phyloP scores from a whole-genome alignment of 176 grass and related monocot species.

The Oryza punctata region DNA sequence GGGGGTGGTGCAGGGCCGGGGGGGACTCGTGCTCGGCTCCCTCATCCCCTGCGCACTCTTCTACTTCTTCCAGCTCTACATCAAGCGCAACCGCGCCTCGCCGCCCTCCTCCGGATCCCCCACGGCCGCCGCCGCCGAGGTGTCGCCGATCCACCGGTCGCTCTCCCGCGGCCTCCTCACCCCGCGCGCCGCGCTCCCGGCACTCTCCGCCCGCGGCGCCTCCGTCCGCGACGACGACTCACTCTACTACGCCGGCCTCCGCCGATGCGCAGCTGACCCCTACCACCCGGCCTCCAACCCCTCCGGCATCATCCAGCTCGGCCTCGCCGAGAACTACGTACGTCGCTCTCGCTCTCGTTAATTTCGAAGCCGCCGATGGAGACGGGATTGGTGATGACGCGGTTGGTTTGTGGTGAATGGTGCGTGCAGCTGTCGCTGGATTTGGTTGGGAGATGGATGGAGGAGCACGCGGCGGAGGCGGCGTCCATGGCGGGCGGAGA shows the following conservation, averaged over 20 bases:
- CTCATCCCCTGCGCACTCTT: constrained; percentile 97
- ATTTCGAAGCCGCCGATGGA: background rate
- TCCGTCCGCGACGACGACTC: constrained; percentile 60
- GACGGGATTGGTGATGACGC: constrained; percentile 12
- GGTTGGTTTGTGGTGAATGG: background rate
- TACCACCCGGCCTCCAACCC: constrained; percentile 64
- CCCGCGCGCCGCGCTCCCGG: constrained; percentile 48
- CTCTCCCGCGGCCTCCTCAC: constrained; percentile 66
- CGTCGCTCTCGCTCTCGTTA: background rate
- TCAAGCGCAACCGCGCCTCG: constrained; percentile 76
- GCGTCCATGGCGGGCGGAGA: constrained; percentile 43
- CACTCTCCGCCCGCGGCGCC: constrained; percentile 60
- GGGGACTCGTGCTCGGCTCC: constrained; percentile 89
- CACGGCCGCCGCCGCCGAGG: background rate
- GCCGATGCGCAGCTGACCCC: constrained; percentile 53
- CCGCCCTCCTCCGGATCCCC: constrained; percentile 31
- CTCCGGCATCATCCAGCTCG: constrained; percentile 79
- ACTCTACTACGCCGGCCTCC: constrained; percentile 76
- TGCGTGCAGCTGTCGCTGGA: constrained; percentile 76
- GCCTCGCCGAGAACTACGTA: constrained; percentile 86
- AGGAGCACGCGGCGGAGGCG: constrained; percentile 51
- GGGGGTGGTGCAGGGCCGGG: constrained; percentile 90
- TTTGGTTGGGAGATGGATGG: constrained; percentile 83
- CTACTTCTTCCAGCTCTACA: constrained; percentile 98
- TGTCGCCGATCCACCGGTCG: constrained; percentile 51